Base-by-base conservation (phyloP, 208 protist species). In the Leishmania tropica region DNA sequence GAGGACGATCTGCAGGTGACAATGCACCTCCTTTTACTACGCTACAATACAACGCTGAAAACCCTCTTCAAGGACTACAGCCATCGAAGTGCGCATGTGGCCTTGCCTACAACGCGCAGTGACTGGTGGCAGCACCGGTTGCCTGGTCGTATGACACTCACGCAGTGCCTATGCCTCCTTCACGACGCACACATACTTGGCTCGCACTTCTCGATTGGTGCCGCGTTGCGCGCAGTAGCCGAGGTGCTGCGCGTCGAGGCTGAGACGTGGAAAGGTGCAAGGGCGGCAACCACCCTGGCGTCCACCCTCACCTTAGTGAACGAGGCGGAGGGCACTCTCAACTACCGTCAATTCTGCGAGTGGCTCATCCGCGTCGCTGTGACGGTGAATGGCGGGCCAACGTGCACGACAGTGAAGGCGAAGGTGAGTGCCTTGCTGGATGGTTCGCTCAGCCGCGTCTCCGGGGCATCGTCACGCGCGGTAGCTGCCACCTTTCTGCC, bases 281-380 rank as follows among this genome's bases (percentile, higher is more conserved):
- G 28, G 64, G 48, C 76, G 45, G 60, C 75, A 42, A 51, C 70
- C 24, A 31, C 58, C 42, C 42, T 81, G 17, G 70, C 73, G 21
- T 51, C 72, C 28, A 64, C 84, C 62, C 75, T 89, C 17, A 72
- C 68, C 11, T 73, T 51, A 45, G 80, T 94, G 64, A 80, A 87
- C 78, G 56, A 78, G 2, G 78, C 92, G 8, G 81, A 89, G 1
- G 92, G 92, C 10, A 83, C 64, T 37, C 51, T 98, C 15, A 93
- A 93, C 86, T 98, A 96, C 79, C 81, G 93, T 17, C 89, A 94
- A 73, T 98, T 97, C 85, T 88, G 89, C 48, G 94, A 98, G 87
- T 84, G 83, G 74, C 79, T 97, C 40, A 83, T 98, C 17, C 92
- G 96, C 15, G 76, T 97, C 1, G 79, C 91, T 37, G 78, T 87